Evolutionary conservation across 805 yeast genomes (phyloP).

Genomic region (Cyberlindnera xishuangbannaensis): DNA sequence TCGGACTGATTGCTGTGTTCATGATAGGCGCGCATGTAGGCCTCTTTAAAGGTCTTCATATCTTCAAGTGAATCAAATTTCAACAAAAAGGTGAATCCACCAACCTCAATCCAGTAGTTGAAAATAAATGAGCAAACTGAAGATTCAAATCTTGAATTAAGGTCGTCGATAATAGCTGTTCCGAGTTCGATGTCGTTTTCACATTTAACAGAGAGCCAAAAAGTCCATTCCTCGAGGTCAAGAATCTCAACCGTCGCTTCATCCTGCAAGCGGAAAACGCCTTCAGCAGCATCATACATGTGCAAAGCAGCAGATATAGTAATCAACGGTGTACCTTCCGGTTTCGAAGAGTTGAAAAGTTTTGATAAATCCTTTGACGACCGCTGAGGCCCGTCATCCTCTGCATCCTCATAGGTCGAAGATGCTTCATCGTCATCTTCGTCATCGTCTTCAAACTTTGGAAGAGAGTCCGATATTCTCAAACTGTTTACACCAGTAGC

Average conservation of each 20-base stretch:
- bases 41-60: constrained; percentile 47
- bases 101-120: constrained; percentile 38
- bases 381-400: constrained; percentile 15
- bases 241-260: constrained; percentile 27
- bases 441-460: constrained; percentile 1
- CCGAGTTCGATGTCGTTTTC: constrained; percentile 30
- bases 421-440: constrained; percentile 24
- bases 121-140: constrained; percentile 57
- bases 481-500: constrained; percentile 7
- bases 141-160: constrained; percentile 64
- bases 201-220: constrained; percentile 41
- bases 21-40: constrained; percentile 51
- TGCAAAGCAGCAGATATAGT: constrained; percentile 32
- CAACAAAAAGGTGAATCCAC: constrained; percentile 55
- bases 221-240: constrained; percentile 46
- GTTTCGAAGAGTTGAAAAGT: background rate
- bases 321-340: constrained; percentile 21
- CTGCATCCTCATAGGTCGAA: constrained; percentile 28
- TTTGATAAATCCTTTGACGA: too few species aligned
- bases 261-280: constrained; percentile 41
- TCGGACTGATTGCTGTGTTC: constrained; percentile 46
- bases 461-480: constrained; percentile 2
- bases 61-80: constrained; percentile 39
- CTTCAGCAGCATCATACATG: constrained; percentile 48
- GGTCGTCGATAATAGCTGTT: constrained; percentile 37